These are phyloP conservation scores for Termitomyces sp. DNA, from an alignment of 768 basidiomycete genomes.

Conservation along the genomic window DNA sequence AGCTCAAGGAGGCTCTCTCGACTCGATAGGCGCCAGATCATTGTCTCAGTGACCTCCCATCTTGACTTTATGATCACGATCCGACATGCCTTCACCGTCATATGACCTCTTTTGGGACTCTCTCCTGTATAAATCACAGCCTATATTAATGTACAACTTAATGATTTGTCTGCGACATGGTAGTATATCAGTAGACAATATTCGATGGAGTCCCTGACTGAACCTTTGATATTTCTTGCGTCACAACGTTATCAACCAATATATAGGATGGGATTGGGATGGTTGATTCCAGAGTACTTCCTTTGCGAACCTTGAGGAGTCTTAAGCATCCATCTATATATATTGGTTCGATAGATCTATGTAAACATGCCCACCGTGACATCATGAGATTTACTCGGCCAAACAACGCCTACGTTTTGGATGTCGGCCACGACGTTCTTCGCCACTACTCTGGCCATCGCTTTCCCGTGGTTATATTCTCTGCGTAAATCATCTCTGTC, in stretches of 20 bases:
- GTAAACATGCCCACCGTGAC: no score
- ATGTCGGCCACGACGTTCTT: constrained; percentile 13
- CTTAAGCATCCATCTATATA: no score
- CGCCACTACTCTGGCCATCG: constrained; percentile 12
- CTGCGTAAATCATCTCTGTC: constrained; percentile 11
- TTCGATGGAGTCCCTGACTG: no score
- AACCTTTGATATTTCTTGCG: no score
- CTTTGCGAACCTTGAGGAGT: neutral
- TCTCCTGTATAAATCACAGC: neutral
- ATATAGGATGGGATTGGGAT: neutral
- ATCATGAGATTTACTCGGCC: neutral
- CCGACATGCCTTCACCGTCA: neutral
- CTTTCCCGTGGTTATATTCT: constrained; percentile 15
- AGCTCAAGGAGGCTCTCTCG: constrained; percentile 39
- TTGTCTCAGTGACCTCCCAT: neutral
- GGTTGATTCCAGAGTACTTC: neutral
- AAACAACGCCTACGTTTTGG: neutral
- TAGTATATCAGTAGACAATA: neutral
- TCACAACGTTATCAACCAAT: neutral
- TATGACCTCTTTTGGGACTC: neutral
- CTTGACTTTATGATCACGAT: neutral
- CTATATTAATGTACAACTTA: neutral
- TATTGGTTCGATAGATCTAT: no score
- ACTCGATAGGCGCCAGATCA: constrained; percentile 14
- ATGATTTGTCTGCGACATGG: neutral